Base-by-base conservation (phyloP, 192 early-diverging fungal species). In the Backusella tarrabulga region DNA sequence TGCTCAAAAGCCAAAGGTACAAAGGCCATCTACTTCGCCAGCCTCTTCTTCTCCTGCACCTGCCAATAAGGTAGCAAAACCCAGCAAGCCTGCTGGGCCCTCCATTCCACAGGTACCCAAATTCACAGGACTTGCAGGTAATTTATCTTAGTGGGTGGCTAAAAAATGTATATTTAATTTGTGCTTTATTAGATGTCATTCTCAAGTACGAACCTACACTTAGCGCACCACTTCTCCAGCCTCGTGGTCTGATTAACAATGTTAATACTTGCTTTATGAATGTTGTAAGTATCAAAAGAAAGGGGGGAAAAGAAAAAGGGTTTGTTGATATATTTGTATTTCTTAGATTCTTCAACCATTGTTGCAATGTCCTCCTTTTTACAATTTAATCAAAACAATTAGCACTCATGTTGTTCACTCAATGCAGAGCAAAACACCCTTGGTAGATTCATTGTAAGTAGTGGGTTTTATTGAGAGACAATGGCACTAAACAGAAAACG, bases 221-320 rank as follows among this genome's bases (percentile, higher is more conserved):
- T 46, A 42, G 76, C 2, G 80, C 72, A 21, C 74, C 80, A 23
- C 74, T 89, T 35, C 79, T 94, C 41, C 88, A 92, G 73, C 97
- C 98, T 15, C 91, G 98, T 34, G 98, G 98, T 2, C 88, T 99
- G 44, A 90, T 97, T 69, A 99, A 99, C 82, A 94, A 90, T 67
- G 97, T 97, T 36, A 99, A 99, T 84, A 97, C 93, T 87, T 99
- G 98, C 85, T 99, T 97, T 80, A 95, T 99, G 93, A 99, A 99
- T 80, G 95, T 93, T 46, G 94, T 98, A 88, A 38, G 82, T 78
- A 75, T 12, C 46, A 50, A 44, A 6, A 23, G 14, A 23, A 56
- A 68, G 60, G 6, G 5, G 6, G 15, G 19, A 23, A 46, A 14
- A 26, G 32, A 35, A 34, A 74, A 34, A 73, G 5, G 72, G 21